phyloP scores from a whole-genome alignment of 2,329 filamentous ascomycete genomes.

The Aspergillus amoenus region DNA sequence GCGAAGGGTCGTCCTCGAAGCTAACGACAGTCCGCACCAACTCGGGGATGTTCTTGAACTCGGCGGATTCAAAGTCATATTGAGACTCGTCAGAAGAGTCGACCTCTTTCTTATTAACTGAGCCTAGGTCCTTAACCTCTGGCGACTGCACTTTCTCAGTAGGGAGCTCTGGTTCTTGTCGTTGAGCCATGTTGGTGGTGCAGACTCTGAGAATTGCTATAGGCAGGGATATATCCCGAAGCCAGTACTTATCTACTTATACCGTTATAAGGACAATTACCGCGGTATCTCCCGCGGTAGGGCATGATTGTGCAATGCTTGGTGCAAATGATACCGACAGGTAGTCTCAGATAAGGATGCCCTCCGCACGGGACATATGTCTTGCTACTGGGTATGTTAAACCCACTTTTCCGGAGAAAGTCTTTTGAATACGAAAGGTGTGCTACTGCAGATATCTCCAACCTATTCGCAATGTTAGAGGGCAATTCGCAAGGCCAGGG shows the following conservation, averaged over 20 bases:
- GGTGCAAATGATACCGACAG: not conserved
- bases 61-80: not conserved
- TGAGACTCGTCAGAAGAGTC: not conserved
- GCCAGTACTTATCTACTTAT: not conserved
- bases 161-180: not conserved
- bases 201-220: not conserved
- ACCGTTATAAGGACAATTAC: not conserved
- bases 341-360: not conserved
- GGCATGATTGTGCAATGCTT: not conserved
- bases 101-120: not conserved
- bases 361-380: not conserved
- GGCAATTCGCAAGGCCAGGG: not conserved
- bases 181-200: not conserved
- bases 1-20: slow-evolving; percentile 1
- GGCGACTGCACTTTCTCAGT: not conserved
- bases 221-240: not conserved
- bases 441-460: not conserved
- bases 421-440: not conserved
- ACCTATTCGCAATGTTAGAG: not conserved
- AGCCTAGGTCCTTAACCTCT: not conserved
- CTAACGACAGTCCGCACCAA: not conserved
- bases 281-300: not conserved
- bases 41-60: slow-evolving; percentile 1
- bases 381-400: not conserved
- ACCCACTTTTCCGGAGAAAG: not conserved